A percentile compares a stretch with the other conserved stretches of the same genome.
Evolutionary conservation across 2,329 filamentous ascomycete genomes (phyloP).

Genomic region (Phoma sp.): DNA sequence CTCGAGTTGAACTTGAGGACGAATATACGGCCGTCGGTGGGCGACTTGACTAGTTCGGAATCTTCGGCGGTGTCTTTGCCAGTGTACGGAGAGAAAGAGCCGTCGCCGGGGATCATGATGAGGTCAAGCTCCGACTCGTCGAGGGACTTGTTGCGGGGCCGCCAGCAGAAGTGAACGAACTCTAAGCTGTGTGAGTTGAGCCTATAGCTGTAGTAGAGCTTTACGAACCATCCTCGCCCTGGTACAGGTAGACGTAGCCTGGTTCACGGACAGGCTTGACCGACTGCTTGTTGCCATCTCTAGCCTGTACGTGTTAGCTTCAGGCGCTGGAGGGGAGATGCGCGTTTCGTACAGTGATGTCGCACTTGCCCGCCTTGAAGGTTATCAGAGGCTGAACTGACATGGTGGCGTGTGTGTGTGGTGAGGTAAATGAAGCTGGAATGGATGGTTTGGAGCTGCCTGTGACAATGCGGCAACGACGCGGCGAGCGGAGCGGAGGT

Average conservation of each 20-base stretch:
- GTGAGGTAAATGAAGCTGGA: conserved; percentile 17
- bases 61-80: conserved; percentile 58
- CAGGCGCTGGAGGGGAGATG: neutral
- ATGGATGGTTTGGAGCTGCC: conserved; percentile 27
- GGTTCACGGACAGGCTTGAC: conserved; percentile 74
- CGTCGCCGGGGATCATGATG: conserved; percentile 90
- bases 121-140: conserved; percentile 83
- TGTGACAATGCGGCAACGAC: conserved; percentile 13
- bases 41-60: conserved; percentile 65
- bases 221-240: conserved; percentile 74
- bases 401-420: conserved; percentile 59
- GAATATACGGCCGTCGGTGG: conserved; percentile 85
- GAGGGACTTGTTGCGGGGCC: conserved; percentile 73
- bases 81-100: conserved; percentile 80
- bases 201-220: neutral
- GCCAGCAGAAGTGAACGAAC: conserved; percentile 96
- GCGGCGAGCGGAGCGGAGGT: conserved; percentile 2
- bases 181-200: conserved; percentile 58
- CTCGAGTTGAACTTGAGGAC: conserved; percentile 93
- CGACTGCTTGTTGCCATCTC: conserved; percentile 53
- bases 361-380: conserved; percentile 93
- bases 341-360: conserved; percentile 71
- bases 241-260: conserved; percentile 91
- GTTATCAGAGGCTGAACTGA: conserved; percentile 86
- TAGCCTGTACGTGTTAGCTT: conserved; percentile 31